Conservation (phyloP, 208 protist species). For the Vickermania ingenoplastis region DNA sequence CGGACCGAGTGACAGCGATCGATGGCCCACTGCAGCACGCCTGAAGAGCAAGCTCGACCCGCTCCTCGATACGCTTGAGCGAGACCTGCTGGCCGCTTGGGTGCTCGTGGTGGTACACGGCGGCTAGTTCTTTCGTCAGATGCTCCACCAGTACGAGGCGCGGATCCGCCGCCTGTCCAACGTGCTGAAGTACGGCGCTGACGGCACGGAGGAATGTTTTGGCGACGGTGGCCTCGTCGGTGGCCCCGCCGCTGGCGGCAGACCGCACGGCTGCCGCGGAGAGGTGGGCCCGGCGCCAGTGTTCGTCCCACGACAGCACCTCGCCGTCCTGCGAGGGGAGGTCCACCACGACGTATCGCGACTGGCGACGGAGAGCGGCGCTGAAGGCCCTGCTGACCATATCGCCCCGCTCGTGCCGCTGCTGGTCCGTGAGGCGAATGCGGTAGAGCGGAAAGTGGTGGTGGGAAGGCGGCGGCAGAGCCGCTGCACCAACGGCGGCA, state of each 20-base stretch:
- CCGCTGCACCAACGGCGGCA: background rate
- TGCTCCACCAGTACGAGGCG: constrained; percentile 51
- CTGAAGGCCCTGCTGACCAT: constrained; percentile 55
- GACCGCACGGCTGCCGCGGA: constrained; percentile 5
- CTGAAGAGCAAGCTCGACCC: constrained; percentile 60
- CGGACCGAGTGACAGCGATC: constrained; percentile 19
- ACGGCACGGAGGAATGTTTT: constrained; percentile 72
- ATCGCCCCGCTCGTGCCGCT: constrained; percentile 76
- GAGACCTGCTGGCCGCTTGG: constrained; percentile 20
- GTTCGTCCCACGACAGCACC: constrained; percentile 48
- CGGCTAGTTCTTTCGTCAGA: constrained; percentile 53
- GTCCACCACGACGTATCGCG: constrained; percentile 22
- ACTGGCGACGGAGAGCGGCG: constrained; percentile 5
- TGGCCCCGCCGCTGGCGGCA: constrained; percentile 24
- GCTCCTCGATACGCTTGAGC: constrained; percentile 55
- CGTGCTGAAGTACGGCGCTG: constrained; percentile 48
- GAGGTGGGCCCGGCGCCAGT: constrained; percentile 12
- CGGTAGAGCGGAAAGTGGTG: constrained; percentile 19
- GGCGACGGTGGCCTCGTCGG: constrained; percentile 60
- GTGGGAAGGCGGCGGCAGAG: background rate
- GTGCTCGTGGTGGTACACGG: constrained; percentile 57
- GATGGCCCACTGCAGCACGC: constrained; percentile 42
- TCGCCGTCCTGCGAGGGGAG: constrained; percentile 38
- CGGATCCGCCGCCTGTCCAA: constrained; percentile 12
- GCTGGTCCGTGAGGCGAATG: constrained; percentile 64